Conservation (phyloP, 352 stramenopile species). For the Globisporangium solare region DNA sequence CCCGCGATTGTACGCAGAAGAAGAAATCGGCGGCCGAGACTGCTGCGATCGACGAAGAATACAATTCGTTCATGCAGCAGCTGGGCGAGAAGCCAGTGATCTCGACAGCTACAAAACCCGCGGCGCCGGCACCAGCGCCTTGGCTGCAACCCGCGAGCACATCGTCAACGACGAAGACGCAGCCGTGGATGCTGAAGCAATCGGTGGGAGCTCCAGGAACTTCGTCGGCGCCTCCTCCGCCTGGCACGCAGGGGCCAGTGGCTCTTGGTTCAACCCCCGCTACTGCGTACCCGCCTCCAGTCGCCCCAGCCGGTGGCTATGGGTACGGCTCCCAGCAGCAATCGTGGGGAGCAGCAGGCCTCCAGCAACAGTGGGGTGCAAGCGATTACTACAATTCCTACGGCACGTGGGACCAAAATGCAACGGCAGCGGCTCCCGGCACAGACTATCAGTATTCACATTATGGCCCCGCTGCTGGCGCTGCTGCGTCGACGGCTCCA, state of each 20-base stretch:
- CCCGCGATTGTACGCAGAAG: conserved; percentile 94
- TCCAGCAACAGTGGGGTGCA: conserved; percentile 20
- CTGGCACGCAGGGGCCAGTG: conserved; percentile 20
- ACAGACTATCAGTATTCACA: conserved; percentile 32
- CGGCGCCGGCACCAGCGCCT: conserved; percentile 30
- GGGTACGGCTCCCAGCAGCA: conserved; percentile 11
- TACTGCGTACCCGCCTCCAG: conserved; percentile 46
- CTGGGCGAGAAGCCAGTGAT: conserved; percentile 72
- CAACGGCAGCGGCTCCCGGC: conserved; percentile 13
- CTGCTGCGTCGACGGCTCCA: conserved; percentile 1
- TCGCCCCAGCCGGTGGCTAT: conserved; percentile 29
- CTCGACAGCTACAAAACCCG: conserved; percentile 44
- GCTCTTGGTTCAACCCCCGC: conserved; percentile 38
- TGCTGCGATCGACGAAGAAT: conserved; percentile 81
- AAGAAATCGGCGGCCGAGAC: conserved; percentile 66
- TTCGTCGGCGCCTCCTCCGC: conserved; percentile 19
- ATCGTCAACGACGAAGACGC: conserved; percentile 24
- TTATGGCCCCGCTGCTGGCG: conserved; percentile 19
- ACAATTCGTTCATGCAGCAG: conserved; percentile 86
- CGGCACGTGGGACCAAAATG: conserved; percentile 32
- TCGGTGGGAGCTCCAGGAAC: conserved; percentile 35
- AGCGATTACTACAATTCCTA: conserved; percentile 44
- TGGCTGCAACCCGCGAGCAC: conserved; percentile 68
- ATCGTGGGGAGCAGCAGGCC: conserved; percentile 20
- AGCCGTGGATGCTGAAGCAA: conserved; percentile 70